These are phyloP conservation scores for Euryodendron excelsum DNA, from an alignment of 148 eudicot genomes.

Conservation along the genomic window DNA sequence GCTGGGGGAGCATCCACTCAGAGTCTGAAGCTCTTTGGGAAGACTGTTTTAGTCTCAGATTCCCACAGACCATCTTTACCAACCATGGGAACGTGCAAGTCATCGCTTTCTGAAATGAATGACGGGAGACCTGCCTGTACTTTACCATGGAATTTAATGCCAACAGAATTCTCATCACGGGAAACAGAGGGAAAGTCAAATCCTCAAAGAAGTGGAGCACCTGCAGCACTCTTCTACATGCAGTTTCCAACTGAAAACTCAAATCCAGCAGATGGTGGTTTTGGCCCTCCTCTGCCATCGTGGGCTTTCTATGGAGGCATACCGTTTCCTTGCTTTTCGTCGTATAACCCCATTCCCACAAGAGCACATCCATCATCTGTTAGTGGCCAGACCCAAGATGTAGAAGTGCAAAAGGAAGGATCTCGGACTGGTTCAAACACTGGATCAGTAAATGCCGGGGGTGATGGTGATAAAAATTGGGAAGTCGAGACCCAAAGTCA, in stretches of 20 bases:
- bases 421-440: conserved; percentile 41
- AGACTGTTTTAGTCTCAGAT: conserved; percentile 52
- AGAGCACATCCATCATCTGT: conserved; percentile 2
- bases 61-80: conserved; percentile 30
- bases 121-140: no score
- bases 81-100: conserved; percentile 19
- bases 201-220: conserved; percentile 10
- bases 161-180: neutral
- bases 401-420: conserved; percentile 37
- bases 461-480: conserved; percentile 26
- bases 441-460: conserved; percentile 32
- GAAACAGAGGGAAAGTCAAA: conserved; percentile 18
- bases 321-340: conserved; percentile 22
- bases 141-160: conserved; percentile 9
- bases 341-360: conserved; percentile 20
- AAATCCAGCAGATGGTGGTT: conserved; percentile 22
- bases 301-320: conserved; percentile 40
- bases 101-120: conserved; percentile 25
- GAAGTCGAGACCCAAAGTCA: conserved; percentile 32
- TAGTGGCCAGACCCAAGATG: conserved; percentile 23
- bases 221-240: conserved; percentile 14
- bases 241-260: conserved; percentile 18
- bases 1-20: conserved; percentile 34
- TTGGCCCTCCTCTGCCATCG: conserved; percentile 31
- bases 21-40: conserved; percentile 77